phyloP scores from a whole-genome alignment of 2,329 filamentous ascomycete species.

The Exophiala lecanii-corni region DNA sequence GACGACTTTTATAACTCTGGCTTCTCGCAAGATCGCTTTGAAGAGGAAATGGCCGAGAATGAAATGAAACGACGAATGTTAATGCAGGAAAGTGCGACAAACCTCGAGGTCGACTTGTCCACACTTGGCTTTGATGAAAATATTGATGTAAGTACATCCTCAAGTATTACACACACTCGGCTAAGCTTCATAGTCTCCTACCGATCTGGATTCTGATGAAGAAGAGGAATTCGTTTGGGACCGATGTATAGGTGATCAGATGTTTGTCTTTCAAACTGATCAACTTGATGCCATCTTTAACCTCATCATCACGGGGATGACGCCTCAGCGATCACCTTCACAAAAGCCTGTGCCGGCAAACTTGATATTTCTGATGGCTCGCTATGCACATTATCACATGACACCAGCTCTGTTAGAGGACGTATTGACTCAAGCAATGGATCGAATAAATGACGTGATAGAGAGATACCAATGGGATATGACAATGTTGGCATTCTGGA shows the following conservation, averaged over 20 bases:
- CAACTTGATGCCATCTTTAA: conserved; percentile 89
- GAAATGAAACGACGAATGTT: conserved; percentile 86
- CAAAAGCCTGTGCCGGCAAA: conserved; percentile 98
- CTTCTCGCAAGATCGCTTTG: conserved; percentile 87
- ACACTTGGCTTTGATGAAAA: conserved; percentile 95
- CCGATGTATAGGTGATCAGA: conserved; percentile 90
- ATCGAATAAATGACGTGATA: conserved; percentile 93
- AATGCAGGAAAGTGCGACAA: conserved; percentile 99
- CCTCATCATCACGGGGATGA: conserved; percentile 97
- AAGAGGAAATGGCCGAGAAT: conserved; percentile 95
- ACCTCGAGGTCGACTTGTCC: conserved; percentile 91
- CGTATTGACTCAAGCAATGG: conserved; percentile 79
- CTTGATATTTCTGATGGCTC: conserved; percentile 88
- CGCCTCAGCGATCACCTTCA: conserved; percentile 87
- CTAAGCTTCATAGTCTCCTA: conserved; percentile 45
- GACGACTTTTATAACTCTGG: conserved; percentile 89
- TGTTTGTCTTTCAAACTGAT: conserved; percentile 98
- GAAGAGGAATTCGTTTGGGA: conserved; percentile 95
- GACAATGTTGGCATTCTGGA: conserved; percentile 98
- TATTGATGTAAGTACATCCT: conserved; percentile 53
- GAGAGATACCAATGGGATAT: conserved; percentile 97
- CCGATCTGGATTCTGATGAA: conserved; percentile 64
- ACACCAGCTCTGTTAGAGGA: conserved; percentile 77
- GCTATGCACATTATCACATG: conserved; percentile 95
- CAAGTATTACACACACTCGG: conserved; percentile 44